Evolutionary conservation across 2,329 filamentous ascomycete genomes (phyloP).

Genomic region (Claviceps citrina): DNA sequence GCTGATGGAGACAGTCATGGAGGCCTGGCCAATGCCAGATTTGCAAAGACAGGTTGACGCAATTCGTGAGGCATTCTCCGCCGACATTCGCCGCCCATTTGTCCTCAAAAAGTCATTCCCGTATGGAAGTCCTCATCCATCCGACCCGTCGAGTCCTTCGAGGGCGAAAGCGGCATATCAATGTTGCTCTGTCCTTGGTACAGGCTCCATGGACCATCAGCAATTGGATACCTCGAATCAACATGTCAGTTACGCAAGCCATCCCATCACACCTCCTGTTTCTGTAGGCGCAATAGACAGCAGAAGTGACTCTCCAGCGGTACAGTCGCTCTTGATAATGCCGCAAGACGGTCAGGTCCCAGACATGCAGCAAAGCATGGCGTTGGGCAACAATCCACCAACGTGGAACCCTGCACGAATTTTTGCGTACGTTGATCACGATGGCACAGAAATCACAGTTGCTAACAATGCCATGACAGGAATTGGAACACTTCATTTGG

Average conservation of each 20-base stretch:
- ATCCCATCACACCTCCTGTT: conserved; percentile 68
- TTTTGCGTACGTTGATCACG: conserved; percentile 57
- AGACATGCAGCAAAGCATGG: conserved; percentile 37
- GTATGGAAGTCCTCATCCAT: conserved; percentile 61
- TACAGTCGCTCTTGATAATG: conserved; percentile 60
- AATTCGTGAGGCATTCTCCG: conserved; percentile 79
- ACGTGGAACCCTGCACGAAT: conserved; percentile 77
- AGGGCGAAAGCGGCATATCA: conserved; percentile 32
- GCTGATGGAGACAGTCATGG: conserved; percentile 71
- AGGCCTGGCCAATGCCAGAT: conserved; percentile 75
- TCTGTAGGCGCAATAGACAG: conserved; percentile 57
- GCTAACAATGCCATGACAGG: conserved; percentile 27
- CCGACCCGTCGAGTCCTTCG: conserved; percentile 47
- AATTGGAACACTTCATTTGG: conserved; percentile 95
- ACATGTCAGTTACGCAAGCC: conserved; percentile 48
- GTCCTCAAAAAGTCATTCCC: conserved; percentile 79
- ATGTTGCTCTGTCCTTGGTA: conserved; percentile 29
- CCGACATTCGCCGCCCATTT: conserved; percentile 70
- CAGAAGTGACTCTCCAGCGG: conserved; percentile 61
- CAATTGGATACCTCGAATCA: conserved; percentile 33
- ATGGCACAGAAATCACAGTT: background rate
- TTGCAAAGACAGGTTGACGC: conserved; percentile 82
- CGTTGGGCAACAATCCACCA: conserved; percentile 48
- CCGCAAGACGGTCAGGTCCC: conserved; percentile 40
- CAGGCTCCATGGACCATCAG: conserved; percentile 37